These are phyloP conservation scores for Yarrowia divulgata DNA, from an alignment of 805 yeast species.

Conservation along the genomic window DNA sequence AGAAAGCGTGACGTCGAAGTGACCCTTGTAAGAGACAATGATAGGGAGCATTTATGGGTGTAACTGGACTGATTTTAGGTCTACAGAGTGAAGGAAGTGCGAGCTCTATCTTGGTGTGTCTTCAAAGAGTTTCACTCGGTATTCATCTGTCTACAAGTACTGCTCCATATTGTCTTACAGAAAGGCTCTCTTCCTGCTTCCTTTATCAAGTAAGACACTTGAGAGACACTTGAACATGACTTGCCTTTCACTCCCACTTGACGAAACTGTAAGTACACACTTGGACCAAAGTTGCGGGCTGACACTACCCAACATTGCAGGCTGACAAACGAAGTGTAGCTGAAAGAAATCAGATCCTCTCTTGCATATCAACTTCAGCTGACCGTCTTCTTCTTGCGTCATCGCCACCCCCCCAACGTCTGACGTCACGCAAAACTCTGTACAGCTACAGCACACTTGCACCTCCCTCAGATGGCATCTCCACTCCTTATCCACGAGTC, in stretches of 20 bases:
- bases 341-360: too few relatives aligned
- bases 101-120: too few relatives aligned
- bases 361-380: too few relatives aligned
- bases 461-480: constrained; percentile 26
- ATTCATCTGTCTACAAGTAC: too few relatives aligned
- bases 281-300: background rate
- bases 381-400: too few relatives aligned
- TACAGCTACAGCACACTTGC: background rate
- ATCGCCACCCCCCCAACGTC: too few relatives aligned
- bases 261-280: constrained; percentile 6
- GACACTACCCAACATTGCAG: too few relatives aligned
- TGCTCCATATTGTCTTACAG: too few relatives aligned
- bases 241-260: background rate
- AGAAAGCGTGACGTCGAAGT: background rate
- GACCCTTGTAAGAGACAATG: background rate
- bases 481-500: constrained; percentile 36
- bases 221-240: background rate
- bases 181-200: background rate
- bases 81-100: too few relatives aligned
- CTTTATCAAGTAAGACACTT: background rate
- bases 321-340: too few relatives aligned
- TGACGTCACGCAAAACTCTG: constrained; percentile 10
- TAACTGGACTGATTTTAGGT: background rate
- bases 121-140: too few relatives aligned
- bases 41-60: background rate